These are phyloP conservation scores for Henningerozyma blattae DNA, from an alignment of 805 yeast genomes.

Conservation along the genomic window DNA sequence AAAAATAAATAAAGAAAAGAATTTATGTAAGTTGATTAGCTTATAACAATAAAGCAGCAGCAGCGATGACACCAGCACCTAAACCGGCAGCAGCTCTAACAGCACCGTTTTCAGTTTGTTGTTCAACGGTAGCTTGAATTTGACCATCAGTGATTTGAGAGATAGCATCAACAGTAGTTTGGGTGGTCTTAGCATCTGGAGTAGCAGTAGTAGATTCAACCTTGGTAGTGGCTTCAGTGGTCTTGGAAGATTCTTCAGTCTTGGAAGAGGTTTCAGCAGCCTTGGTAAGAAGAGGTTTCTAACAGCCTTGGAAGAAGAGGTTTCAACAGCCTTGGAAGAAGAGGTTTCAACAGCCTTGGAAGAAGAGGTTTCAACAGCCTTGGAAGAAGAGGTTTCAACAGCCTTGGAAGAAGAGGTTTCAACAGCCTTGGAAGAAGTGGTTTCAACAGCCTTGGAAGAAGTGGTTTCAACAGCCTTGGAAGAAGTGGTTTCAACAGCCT, in stretches of 20 bases:
- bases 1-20: too few relatives aligned
- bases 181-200: slow-evolving; percentile 6
- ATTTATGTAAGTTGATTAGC: too few relatives aligned
- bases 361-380: background rate
- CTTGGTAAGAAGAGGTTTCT: background rate
- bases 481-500: slow-evolving; percentile 2
- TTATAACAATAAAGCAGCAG: slow-evolving; percentile 13
- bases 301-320: background rate
- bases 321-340: background rate
- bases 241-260: background rate
- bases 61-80: slow-evolving; percentile 14
- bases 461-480: background rate
- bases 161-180: slow-evolving; percentile 19
- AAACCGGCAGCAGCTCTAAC: slow-evolving; percentile 11
- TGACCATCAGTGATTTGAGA: slow-evolving; percentile 34
- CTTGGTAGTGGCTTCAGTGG: background rate
- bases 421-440: background rate
- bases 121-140: slow-evolving; percentile 24
- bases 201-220: slow-evolving; percentile 12
- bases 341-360: background rate
- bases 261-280: background rate
- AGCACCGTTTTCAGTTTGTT: slow-evolving; percentile 15
- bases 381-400: slow-evolving; percentile 1
- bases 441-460: background rate
- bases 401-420: background rate